Evolutionary conservation across 1,284 basidiomycete species (phyloP), one percentile per base, ranked within the genome.

Genomic region (Pisolithus thermaeus): DNA sequence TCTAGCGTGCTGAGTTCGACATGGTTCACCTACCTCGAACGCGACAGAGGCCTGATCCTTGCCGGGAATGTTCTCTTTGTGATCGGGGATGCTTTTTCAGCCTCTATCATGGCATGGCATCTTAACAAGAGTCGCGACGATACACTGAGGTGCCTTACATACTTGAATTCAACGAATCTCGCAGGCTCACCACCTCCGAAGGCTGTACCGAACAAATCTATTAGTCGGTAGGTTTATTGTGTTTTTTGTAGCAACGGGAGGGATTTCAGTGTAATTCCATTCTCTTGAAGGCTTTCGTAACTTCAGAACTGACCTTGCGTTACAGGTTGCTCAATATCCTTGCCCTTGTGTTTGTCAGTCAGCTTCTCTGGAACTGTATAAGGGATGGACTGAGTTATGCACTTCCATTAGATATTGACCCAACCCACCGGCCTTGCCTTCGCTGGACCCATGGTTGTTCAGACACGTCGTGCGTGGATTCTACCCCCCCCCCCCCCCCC

Each of bases 201-300:
- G 32, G 32, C 32, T 35, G 32, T 12, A 6, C 12, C 12, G 11
- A 18, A 46, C 20, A 14, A 18, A 46, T 18, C 3, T 45, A 9
- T 14, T 45, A 8, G 11, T 45, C n/a, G 35, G 20, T 7, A 30
- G 44, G 1, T 53, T 68, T 1, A 50, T 68, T 12, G 12, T 62
- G 0, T 65, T 68, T 35, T 53, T 52, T 0, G 59, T 65, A 12
- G 59, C 66, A n/a, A 65, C 63, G 0, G 63, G 63, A 37, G 56
- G 57, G 1, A 23, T 67, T 20, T 65, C 57, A 2, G 57, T 50
- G 63, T 65, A n/a, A 51, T 64, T 60, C 23, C 25, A 3, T 5
- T 37, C 20, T 4, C 14, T 18, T 8, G 12, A 8, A 27, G 7
- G 22, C 11, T 23, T 16, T n/a, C n/a, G 16, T 18, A 25, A 20